Conservation (phyloP, 306 rosid species). For the Chamaecrista fasciculata region DNA sequence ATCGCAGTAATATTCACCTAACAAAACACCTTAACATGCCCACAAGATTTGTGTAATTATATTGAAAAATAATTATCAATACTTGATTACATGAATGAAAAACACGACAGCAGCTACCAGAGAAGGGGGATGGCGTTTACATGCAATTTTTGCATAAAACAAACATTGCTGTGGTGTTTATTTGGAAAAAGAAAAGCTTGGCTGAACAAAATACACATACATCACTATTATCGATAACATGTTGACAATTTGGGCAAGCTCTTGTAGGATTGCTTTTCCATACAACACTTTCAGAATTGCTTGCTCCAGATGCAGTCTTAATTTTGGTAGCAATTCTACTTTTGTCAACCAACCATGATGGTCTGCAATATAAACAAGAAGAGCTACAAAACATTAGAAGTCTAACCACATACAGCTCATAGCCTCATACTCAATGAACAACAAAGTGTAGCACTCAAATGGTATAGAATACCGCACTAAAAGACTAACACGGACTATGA, state of each 20-base stretch:
- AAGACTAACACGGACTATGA: too few species aligned
- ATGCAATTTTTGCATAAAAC: not conserved
- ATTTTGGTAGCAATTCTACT: slow-evolving; percentile 68
- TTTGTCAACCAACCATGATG: slow-evolving; percentile 62
- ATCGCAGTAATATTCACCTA: not conserved
- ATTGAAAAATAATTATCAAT: slow-evolving; percentile 3
- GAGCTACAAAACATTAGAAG: not conserved
- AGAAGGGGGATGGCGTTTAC: not conserved
- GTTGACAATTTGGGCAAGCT: slow-evolving; percentile 61
- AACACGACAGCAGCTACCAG: too few species aligned
- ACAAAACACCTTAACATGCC: not conserved
- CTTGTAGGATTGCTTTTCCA: slow-evolving; percentile 68
- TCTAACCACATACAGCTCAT: not conserved
- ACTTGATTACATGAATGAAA: not conserved
- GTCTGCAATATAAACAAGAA: slow-evolving; percentile 35
- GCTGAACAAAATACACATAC: slow-evolving; percentile 25
- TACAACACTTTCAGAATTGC: slow-evolving; percentile 30
- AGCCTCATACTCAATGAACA: not conserved
- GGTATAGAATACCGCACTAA: not conserved
- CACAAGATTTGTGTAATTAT: not conserved
- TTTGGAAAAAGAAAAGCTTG: not conserved
- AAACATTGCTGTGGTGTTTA: not conserved
- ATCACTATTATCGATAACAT: slow-evolving; percentile 60
- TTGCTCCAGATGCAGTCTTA: slow-evolving; percentile 53
- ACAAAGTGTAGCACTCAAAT: not conserved